Base-by-base conservation (phyloP, 768 basidiomycete species). In the Cystofilobasidium capitatum region DNA sequence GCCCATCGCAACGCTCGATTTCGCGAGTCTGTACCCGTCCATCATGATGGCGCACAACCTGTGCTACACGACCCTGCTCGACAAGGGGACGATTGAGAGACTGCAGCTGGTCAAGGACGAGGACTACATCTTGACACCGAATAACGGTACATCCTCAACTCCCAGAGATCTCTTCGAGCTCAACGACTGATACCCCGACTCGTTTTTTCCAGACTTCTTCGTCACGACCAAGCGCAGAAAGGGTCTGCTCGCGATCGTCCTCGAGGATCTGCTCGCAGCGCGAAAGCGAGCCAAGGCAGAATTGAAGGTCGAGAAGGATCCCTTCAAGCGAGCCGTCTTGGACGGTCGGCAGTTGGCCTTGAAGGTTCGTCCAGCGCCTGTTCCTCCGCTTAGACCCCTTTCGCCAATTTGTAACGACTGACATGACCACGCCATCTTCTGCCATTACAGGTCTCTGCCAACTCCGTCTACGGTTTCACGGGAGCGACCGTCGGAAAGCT, bases 11-110 rank as follows among this genome's bases (percentile, higher is more conserved):
- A 98, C 96, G 0, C 84, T 99, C 57, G 96, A 99, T 82, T 99
- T 99, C 79, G 92, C 91, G 67, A 97, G 93, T 1, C 82, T 99
- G 69, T 99, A 99, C 77, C 96, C 96, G 4, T 98, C 96, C 0
- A 98, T 99, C 79, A 99, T 99, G 96, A 97, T 97, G 93, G 96
- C 94, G 2, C 96, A 99, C 78, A 99, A 99, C 75, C 80, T 99
- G 0, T 99, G 96, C 76, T 99, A 98, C 75, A 97, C 96, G 0
- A 97, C 96, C 0, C 81, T 98, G n/a, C 77, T 97, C 42, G 89
- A 96, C 70, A 88, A 85, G 75, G 51, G 66, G 7, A 88, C 87
- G 0, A 86, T 94, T 16, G 87, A 91, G 24, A 83, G 88, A 24
- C 79, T 98, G 17, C 78, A 81, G 10, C 81, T 98, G 24, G 83